Conservation (phyloP, 805 yeast species). For the Barnettozyma populi region DNA sequence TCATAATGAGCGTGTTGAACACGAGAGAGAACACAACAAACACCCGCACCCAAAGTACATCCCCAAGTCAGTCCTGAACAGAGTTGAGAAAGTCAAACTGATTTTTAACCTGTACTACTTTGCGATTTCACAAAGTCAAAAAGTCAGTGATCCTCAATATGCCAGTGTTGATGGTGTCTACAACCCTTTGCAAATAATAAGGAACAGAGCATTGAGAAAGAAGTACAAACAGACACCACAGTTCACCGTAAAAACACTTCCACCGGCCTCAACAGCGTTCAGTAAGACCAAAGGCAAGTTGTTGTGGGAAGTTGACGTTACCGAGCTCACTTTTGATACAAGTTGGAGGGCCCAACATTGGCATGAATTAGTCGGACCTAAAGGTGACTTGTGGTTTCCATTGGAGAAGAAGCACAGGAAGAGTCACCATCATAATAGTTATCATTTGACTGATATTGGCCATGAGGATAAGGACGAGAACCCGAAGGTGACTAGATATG, state of each 20-base stretch:
- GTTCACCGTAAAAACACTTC: conserved; percentile 42
- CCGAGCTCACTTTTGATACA: conserved; percentile 52
- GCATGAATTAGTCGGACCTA: conserved; percentile 41
- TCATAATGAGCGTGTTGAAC: conserved; percentile 15
- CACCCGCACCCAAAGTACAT: conserved; percentile 18
- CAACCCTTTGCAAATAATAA: conserved; percentile 77
- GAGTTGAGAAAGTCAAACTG: conserved; percentile 46
- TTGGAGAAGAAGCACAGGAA: conserved; percentile 1
- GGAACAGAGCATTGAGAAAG: conserved; percentile 60
- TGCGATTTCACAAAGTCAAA: conserved; percentile 20
- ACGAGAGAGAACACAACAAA: conserved; percentile 17
- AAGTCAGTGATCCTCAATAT: conserved; percentile 12
- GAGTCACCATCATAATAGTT: conserved; percentile 11
- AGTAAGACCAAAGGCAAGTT: conserved; percentile 41
- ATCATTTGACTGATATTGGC: not conserved
- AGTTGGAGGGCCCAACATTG: conserved; percentile 55
- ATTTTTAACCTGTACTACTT: conserved; percentile 27
- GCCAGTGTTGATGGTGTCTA: conserved; percentile 59
- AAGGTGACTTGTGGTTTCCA: conserved; percentile 52
- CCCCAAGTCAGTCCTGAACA: conserved; percentile 33
- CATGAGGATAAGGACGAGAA: conserved; percentile 4
- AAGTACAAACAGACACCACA: conserved; percentile 45
- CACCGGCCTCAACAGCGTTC: conserved; percentile 63
- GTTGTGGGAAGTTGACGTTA: conserved; percentile 61
- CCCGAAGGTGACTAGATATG: conserved; percentile 14